Conservation (phyloP, 352 stramenopile genomes). For the Lagenidium giganteum region DNA sequence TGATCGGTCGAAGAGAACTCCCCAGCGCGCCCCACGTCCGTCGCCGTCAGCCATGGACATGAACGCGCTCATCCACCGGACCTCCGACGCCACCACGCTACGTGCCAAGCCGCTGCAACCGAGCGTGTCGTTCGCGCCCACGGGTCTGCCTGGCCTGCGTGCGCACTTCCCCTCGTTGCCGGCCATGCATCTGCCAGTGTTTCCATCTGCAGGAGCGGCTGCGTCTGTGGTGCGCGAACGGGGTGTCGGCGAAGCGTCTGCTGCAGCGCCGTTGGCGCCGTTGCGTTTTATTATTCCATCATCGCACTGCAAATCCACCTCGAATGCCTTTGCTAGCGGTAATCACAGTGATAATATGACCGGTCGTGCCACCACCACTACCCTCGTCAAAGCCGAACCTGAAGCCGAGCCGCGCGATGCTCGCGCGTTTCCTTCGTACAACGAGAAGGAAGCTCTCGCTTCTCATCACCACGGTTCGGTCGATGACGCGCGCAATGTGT, state of each 20-base stretch:
- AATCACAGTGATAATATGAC: conserved; percentile 9
- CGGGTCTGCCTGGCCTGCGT: conserved; percentile 28
- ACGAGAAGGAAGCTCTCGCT: too few species aligned
- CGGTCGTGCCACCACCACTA: conserved; percentile 10
- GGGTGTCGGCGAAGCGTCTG: too few species aligned
- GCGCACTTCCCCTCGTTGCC: conserved; percentile 37
- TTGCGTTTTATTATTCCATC: conserved; percentile 78
- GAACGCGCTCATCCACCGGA: conserved; percentile 62
- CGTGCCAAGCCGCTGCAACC: background rate
- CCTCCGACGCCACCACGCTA: conserved; percentile 18
- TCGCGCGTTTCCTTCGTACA: too few species aligned
- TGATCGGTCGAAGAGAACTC: too few species aligned
- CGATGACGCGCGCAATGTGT: background rate
- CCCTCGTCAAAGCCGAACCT: background rate
- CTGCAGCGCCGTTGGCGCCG: conserved; percentile 40
- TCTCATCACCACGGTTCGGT: too few species aligned
- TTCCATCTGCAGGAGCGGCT: too few species aligned
- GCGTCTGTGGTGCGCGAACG: too few species aligned
- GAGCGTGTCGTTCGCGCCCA: conserved; percentile 18
- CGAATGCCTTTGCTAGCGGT: conserved; percentile 13
- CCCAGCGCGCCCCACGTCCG: too few species aligned
- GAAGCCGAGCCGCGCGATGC: too few species aligned
- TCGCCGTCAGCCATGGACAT: conserved; percentile 47
- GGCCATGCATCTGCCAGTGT: conserved; percentile 35
- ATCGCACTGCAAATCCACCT: conserved; percentile 31